Evolutionary conservation across 2,329 filamentous ascomycete species (phyloP).

Genomic region (Penicillium occitanis): DNA sequence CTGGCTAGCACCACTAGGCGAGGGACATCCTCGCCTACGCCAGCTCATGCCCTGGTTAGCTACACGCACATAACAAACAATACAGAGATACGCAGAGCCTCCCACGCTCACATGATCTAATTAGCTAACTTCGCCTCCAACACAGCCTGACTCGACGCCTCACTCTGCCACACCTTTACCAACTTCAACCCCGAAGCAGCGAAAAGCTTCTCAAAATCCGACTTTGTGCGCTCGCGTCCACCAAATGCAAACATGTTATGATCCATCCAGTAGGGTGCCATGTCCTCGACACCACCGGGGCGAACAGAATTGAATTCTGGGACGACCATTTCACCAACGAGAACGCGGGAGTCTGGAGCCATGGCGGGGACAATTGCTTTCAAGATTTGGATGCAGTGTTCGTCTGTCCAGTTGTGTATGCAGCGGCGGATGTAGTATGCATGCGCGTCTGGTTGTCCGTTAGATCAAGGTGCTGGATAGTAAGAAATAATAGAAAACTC

Average conservation of each 20-base stretch:
- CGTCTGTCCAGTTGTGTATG: conserved; percentile 31
- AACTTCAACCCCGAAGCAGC: conserved; percentile 27
- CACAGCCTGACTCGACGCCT: conserved; percentile 22
- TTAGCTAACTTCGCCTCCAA: conserved; percentile 21
- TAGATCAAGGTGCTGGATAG: background rate
- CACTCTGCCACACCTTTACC: conserved; percentile 28
- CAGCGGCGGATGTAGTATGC: conserved; percentile 30
- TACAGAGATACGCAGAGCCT: background rate
- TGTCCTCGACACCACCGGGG: conserved; percentile 27
- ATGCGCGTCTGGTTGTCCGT: conserved; percentile 9
- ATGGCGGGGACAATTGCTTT: conserved; percentile 36
- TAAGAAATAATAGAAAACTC: conserved; percentile 18
- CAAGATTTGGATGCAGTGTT: conserved; percentile 25
- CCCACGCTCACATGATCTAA: background rate
- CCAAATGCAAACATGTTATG: conserved; percentile 34
- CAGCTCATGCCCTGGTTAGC: background rate
- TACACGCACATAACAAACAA: background rate
- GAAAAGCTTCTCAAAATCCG: conserved; percentile 28
- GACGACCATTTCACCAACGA: conserved; percentile 49
- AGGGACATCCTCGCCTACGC: background rate
- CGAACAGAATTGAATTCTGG: conserved; percentile 28
- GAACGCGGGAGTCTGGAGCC: conserved; percentile 36
- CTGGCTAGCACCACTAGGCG: background rate
- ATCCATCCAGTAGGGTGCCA: conserved; percentile 33
- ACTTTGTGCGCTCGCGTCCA: conserved; percentile 32